Evolutionary conservation across 495 filamentous ascomycete genomes (phyloP).

Genomic region (Bacidia gigantensis): DNA sequence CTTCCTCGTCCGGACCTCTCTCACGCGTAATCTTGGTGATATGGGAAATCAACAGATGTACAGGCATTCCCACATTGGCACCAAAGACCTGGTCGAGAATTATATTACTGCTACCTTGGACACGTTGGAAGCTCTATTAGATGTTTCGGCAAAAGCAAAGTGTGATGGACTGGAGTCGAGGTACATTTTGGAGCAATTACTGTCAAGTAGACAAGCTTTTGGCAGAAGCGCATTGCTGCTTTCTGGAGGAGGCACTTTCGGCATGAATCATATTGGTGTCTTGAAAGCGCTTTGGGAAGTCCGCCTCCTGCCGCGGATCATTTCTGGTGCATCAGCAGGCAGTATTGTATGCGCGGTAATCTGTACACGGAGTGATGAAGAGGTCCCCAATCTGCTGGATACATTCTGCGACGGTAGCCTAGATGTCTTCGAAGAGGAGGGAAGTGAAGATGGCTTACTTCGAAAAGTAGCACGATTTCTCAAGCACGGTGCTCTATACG

Average conservation of each 20-base stretch:
- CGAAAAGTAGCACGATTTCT: constrained; percentile 61
- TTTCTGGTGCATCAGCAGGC: constrained; percentile 88
- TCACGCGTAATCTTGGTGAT: constrained; percentile 69
- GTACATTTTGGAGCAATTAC: constrained; percentile 58
- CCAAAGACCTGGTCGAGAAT: constrained; percentile 70
- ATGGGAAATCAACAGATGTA: constrained; percentile 80
- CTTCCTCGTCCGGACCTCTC: constrained; percentile 62
- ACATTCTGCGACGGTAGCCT: constrained; percentile 72
- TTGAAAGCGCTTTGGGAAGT: constrained; percentile 69
- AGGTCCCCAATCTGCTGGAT: constrained; percentile 58
- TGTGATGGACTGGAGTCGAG: constrained; percentile 43
- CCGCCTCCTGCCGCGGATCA: constrained; percentile 71
- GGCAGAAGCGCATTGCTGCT: constrained; percentile 76
- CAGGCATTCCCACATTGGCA: constrained; percentile 71
- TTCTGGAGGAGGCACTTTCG: constrained; percentile 85
- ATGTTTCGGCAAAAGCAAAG: constrained; percentile 42
- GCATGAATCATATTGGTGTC: constrained; percentile 95
- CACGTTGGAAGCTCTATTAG: constrained; percentile 57
- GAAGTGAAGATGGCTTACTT: constrained; percentile 51
- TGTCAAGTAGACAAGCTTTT: constrained; percentile 72
- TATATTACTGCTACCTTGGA: constrained; percentile 69
- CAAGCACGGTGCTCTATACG: constrained; percentile 69
- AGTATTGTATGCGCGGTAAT: constrained; percentile 82
- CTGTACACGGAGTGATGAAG: constrained; percentile 73
- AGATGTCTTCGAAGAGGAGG: constrained; percentile 65